Evolutionary conservation across 495 filamentous ascomycete species (phyloP), one percentile per base, ranked within the genome.

Genomic region (Neurospora sp.): DNA sequence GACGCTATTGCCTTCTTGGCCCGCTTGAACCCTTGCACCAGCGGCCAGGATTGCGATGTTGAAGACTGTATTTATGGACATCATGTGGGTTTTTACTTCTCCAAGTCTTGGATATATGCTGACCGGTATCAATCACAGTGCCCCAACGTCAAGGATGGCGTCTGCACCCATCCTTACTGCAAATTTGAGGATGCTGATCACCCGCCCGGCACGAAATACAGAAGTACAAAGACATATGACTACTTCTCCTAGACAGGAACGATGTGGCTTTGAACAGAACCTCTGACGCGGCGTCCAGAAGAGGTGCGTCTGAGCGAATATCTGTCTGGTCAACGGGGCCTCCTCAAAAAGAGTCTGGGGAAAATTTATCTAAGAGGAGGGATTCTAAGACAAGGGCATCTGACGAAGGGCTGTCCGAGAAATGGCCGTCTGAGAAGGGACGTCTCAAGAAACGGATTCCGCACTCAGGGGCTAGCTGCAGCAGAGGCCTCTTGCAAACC

Each of bases 11-110:
- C 87, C 3, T 88, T 90, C 59, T 86, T 96, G 68, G 89, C 92
- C 31, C 88, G 93, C 41, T 87, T 94, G 84, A 93, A 92, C 44
- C 93, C 93, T 11, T 97, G 94, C 81, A 84, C 86, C 6, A 89
- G 88, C 75, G 92, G 92, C 5, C 86, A 91, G 76, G 87, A 89
- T 20, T 97, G 94, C 78, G 89, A 91, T 41, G 89, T 90, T 53
- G 82, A 88, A 0, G 89, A 92, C 71, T 97, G 94, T 81, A 94
- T 94, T 68, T 96, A 96, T 76, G 93, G 94, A 18, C 94, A 97
- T 78, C 84, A 87, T 71, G 84, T 85, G 71, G 77, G 83, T 81
- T 16, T 39, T 68, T 38, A 5, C 42, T 70, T 37, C 20, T 7
- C 1, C 27, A 27, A 71, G 66, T 74, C 31, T 66, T 20, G 40